Conservation (phyloP, 352 stramenopile species). For the Phytophthora agathidicida region DNA sequence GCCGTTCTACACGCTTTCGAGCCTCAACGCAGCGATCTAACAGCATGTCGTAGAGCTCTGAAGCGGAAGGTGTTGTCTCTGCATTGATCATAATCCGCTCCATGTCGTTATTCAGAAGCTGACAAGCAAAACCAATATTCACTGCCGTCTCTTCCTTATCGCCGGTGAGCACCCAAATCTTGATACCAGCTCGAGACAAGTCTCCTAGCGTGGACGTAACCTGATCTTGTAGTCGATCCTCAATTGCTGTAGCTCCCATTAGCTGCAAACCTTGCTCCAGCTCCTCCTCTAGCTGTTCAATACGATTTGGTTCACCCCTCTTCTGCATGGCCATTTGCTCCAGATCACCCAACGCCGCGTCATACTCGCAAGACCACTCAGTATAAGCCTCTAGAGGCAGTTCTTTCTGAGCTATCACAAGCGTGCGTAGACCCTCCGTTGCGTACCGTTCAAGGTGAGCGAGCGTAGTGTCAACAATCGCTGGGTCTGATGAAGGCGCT, state of each 20-base stretch:
- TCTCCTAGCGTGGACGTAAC: constrained; percentile 81
- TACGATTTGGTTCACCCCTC: constrained; percentile 62
- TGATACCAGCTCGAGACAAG: constrained; percentile 74
- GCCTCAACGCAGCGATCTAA: constrained; percentile 49
- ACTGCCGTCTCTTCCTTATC: constrained; percentile 97
- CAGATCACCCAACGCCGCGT: constrained; percentile 72
- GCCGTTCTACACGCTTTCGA: constrained; percentile 42
- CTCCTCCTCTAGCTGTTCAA: constrained; percentile 85
- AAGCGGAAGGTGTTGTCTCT: constrained; percentile 58
- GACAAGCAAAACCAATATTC: constrained; percentile 96
- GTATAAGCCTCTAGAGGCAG: constrained; percentile 67
- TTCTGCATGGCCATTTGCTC: constrained; percentile 69
- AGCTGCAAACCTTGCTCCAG: constrained; percentile 77
- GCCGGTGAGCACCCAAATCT: constrained; percentile 88
- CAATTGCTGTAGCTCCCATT: constrained; percentile 80
- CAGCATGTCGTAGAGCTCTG: constrained; percentile 69
- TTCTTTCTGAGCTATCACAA: constrained; percentile 89
- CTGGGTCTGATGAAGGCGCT: constrained; percentile 10
- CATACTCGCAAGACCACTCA: constrained; percentile 80
- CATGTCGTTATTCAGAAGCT: constrained; percentile 97
- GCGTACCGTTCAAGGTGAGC: constrained; percentile 87
- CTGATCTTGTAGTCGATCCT: constrained; percentile 82
- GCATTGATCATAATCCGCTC: constrained; percentile 86
- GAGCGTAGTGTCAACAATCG: constrained; percentile 66
- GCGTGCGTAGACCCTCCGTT: constrained; percentile 85